Evolutionary conservation across 495 filamentous ascomycete species (phyloP).

Genomic region (Tuber umbilicatum): DNA sequence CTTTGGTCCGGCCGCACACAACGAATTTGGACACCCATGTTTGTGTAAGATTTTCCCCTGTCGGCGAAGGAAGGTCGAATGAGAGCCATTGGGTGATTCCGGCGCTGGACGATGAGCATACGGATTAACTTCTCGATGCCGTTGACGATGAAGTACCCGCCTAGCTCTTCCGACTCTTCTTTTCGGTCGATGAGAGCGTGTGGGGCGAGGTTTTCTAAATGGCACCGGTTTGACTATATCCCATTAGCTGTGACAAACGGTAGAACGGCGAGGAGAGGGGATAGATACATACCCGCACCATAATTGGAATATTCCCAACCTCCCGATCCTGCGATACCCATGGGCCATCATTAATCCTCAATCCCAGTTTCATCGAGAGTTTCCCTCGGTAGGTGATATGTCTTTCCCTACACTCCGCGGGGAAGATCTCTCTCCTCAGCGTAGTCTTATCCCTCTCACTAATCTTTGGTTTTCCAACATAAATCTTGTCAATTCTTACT

Average conservation of each 20-base stretch:
- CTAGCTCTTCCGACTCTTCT: slow-evolving; percentile 74
- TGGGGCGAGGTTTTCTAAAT: slow-evolving; percentile 77
- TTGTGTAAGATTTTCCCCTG: slow-evolving; percentile 77
- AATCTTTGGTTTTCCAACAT: slow-evolving; percentile 38
- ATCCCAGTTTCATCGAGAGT: slow-evolving; percentile 71
- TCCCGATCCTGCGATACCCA: slow-evolving; percentile 73
- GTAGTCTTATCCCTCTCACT: slow-evolving; percentile 38
- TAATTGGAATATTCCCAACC: slow-evolving; percentile 81
- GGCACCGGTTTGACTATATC: slow-evolving; percentile 71
- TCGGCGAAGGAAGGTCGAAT: slow-evolving; percentile 78
- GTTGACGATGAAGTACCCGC: slow-evolving; percentile 87
- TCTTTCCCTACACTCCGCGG: slow-evolving; percentile 87
- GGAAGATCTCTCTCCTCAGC: slow-evolving; percentile 70
- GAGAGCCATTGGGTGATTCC: slow-evolving; percentile 94
- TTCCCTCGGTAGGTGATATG: slow-evolving; percentile 88
- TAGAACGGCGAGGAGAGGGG: not conserved
- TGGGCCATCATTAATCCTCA: slow-evolving; percentile 75
- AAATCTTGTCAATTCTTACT: slow-evolving; percentile 41
- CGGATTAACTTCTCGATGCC: slow-evolving; percentile 95
- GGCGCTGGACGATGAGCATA: slow-evolving; percentile 75
- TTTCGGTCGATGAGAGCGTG: slow-evolving; percentile 73
- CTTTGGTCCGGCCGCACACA: slow-evolving; percentile 92
- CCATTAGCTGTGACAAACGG: slow-evolving; percentile 19
- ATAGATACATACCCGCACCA: slow-evolving; percentile 63
- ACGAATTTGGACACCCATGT: slow-evolving; percentile 81